These are phyloP conservation scores for Alternaria triticimaculans DNA, from an alignment of 2,329 filamentous ascomycete species.

Conservation along the genomic window DNA sequence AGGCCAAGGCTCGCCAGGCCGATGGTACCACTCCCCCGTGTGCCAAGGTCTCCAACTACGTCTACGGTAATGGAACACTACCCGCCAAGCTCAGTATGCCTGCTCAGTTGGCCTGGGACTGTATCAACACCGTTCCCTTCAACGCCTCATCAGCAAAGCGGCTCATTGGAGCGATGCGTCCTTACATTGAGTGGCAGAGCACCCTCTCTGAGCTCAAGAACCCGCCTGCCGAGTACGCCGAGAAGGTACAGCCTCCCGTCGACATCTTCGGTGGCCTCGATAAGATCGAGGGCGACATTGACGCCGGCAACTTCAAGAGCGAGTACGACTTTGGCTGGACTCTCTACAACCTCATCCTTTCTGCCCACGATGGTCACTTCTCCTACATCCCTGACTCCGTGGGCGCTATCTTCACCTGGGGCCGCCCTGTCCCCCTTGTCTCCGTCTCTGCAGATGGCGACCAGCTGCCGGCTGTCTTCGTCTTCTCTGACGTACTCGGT, in stretches of 20 bases:
- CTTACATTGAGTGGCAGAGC: conserved; percentile 57
- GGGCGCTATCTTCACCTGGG: conserved; percentile 58
- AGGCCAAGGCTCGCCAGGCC: conserved; percentile 26
- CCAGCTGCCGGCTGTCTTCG: conserved; percentile 64
- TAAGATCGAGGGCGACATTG: conserved; percentile 48
- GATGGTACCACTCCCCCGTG: conserved; percentile 35
- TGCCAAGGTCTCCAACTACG: conserved; percentile 41
- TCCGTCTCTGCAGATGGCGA: conserved; percentile 68
- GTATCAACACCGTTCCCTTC: conserved; percentile 54
- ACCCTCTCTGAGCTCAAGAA: conserved; percentile 53
- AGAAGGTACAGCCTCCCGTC: conserved; percentile 54
- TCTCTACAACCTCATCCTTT: conserved; percentile 61
- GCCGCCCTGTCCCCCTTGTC: conserved; percentile 59
- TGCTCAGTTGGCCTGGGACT: conserved; percentile 54
- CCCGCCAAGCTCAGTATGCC: conserved; percentile 41
- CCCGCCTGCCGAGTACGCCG: conserved; percentile 54
- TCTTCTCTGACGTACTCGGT: conserved; percentile 56
- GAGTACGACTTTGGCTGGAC: conserved; percentile 58
- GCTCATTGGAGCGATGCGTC: conserved; percentile 50
- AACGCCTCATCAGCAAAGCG: conserved; percentile 50
- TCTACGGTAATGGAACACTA: conserved; percentile 29
- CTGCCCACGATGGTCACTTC: conserved; percentile 71
- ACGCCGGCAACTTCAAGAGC: conserved; percentile 44
- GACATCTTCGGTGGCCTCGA: conserved; percentile 53
- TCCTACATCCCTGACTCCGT: conserved; percentile 61